Evolutionary conservation across 257 asterid genomes (phyloP), one percentile per base, ranked within the genome.

Genomic region (Solanum ahanhuiri): DNA sequence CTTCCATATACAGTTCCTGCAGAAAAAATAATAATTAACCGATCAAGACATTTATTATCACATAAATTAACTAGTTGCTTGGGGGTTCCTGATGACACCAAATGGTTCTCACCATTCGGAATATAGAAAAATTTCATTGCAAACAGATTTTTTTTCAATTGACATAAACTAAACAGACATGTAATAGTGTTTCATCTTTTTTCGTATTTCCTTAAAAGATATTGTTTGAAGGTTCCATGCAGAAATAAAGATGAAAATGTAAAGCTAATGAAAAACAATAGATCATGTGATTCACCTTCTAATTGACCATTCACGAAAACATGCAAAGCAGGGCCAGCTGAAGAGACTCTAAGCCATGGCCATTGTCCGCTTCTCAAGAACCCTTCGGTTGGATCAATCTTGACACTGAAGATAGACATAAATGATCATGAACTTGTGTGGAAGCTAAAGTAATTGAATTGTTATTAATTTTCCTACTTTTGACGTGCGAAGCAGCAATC

Each of bases 321-420:
- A 69, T 88, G 90, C 73, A 88, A 51, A 66, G 90, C 88, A 86
- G 86, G 97, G 31, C 98, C 98, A 20, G 98, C 96, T 39, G 98
- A 94, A 30, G 88, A 88, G 66, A 94, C 95, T 3, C 94, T 94
- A 43, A 95, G 96, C 87, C 93, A 95, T 6, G 99, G 99, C 96
- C 92, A 91, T 45, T 93, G 91, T 86, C 95, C 97, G 11, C 93
- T 95, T 79, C 89, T 87, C 45, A 97, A 87, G 89, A 92, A 96
- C 51, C 93, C 93, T 91, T 97, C 99, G 11, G 87, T 77, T 10
- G 93, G 83, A 81, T 89, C 93, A 31, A 96, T 94, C 91, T 88
- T 91, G 91, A 97, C 99, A 84, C 99, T 97, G 89, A 82, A 85
- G 83, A 81, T 51, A 48, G 30, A 81, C 30, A 81, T 51, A 51